phyloP scores from a whole-genome alignment of 768 basidiomycete species.

The Leccinum incarnatum region DNA sequence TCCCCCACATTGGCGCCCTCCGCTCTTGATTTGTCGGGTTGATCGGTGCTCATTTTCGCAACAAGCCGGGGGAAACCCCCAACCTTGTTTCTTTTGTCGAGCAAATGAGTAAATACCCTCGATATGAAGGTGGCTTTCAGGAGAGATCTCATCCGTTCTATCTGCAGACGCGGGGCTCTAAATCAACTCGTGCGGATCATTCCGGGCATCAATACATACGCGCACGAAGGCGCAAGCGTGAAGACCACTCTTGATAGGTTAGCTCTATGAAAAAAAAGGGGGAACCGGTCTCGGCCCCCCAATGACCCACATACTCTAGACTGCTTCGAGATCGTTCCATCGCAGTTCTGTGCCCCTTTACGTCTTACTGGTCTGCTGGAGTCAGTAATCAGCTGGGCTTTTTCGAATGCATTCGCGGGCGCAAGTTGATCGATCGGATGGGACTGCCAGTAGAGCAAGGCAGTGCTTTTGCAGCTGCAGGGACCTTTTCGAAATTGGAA shows the following conservation, averaged over 20 bases:
- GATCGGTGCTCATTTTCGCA: slow-evolving; percentile 17
- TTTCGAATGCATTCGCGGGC: slow-evolving; percentile 3
- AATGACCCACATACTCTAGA: slow-evolving; percentile 5
- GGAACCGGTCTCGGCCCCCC: background rate
- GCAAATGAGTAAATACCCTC: slow-evolving; percentile 18
- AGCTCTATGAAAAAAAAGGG: slow-evolving; percentile 1
- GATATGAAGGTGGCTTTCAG: slow-evolving; percentile 11
- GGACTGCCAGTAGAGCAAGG: background rate
- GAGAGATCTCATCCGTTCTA: slow-evolving; percentile 24
- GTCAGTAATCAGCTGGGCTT: background rate
- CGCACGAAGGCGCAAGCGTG: slow-evolving; percentile 15
- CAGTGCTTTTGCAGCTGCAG: slow-evolving; percentile 5
- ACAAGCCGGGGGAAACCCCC: slow-evolving; percentile 10
- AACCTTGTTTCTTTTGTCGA: slow-evolving; percentile 19
- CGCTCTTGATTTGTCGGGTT: background rate
- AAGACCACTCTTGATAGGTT: slow-evolving; percentile 6
- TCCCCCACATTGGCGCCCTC: slow-evolving; percentile 1
- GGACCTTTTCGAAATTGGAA: slow-evolving; percentile 1
- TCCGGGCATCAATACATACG: slow-evolving; percentile 18
- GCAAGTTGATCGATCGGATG: slow-evolving; percentile 1
- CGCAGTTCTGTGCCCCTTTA: background rate
- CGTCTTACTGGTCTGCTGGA: background rate
- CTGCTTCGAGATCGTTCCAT: slow-evolving; percentile 1
- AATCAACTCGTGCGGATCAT: slow-evolving; percentile 26
- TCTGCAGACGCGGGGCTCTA: slow-evolving; percentile 18